Evolutionary conservation across 108 stramenopile genomes (phyloP), one percentile per base, ranked within the genome.

Genomic region (Hondaea fermentalgiana): DNA sequence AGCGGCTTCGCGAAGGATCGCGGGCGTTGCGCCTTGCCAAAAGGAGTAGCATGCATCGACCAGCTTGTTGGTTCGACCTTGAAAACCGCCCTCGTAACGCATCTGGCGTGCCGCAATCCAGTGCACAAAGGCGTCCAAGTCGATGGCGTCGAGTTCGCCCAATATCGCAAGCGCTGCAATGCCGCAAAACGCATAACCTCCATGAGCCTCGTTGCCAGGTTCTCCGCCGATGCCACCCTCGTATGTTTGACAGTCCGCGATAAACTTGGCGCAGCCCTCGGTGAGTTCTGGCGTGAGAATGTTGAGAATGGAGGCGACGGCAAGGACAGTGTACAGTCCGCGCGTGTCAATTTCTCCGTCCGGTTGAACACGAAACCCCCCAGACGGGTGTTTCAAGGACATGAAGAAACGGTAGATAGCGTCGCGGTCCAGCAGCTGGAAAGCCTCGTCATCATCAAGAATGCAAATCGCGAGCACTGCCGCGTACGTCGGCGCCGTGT

Each of bases 41-140:
- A 98, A 99, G 3, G 96, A 96, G 90, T 99, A 99, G 91, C 99
- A 99, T 0, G 97, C 98, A 90, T 99, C 99, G 16, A 99, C 99
- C 28, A 99, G 92, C 90, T 99, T 99, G 93, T 99, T 98, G 35
- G 96, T 93, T 12, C 99, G 93, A 5, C 99, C 99, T 35, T 94
- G 95, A 90, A 99, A 99, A 6, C 98, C 98, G 10, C 98, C 98
- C 93, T 99, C 99, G 69, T 92, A 95, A 5, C 90, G 83, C 95
- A 95, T 95, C 91, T 99, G 99, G 21, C 97, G 91, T 42, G 93
- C 89, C 55, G 93, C 91, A 58, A 98, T 88, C 98, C 98, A 99
- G 23, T 92, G 89, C 59, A 44, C 0, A 47, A 89, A 57, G 60
- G 29, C 87, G 2, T 57, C 55, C 19, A 72, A n/a, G 83, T 72